Percentiles rank a stretch among this genome's conserved stretches.
phyloP scores from a whole-genome alignment of 176 grass and related monocot species.

The Saccharum spontaneum region DNA sequence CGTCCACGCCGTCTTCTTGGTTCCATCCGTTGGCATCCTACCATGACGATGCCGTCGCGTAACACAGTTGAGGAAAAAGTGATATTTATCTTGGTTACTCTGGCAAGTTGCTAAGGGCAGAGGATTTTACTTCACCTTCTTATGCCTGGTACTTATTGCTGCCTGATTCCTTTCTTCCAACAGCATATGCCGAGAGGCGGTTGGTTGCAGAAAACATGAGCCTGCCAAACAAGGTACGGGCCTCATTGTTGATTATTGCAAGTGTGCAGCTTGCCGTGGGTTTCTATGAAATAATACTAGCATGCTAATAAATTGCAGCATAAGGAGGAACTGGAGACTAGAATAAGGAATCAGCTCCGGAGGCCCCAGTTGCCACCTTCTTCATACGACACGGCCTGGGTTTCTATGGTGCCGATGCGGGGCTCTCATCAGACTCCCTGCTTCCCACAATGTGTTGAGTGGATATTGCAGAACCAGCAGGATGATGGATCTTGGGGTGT shows the following conservation, averaged over 20 bases:
- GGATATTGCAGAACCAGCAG: conserved; percentile 72
- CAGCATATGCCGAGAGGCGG: conserved; percentile 6
- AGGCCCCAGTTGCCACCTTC: conserved; percentile 34
- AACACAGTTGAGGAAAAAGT: background rate
- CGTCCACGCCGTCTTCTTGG: background rate
- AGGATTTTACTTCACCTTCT: background rate
- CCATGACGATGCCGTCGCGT: background rate
- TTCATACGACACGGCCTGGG: conserved; percentile 80
- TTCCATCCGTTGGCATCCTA: background rate
- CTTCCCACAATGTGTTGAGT: conserved; percentile 68
- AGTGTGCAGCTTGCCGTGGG: background rate
- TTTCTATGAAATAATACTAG: background rate
- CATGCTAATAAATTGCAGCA: conserved; percentile 24
- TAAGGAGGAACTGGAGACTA: conserved; percentile 34
- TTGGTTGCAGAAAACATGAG: background rate
- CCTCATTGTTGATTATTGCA: background rate
- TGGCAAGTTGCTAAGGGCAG: background rate
- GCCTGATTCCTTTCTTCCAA: background rate
- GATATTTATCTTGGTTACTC: background rate
- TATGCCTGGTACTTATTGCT: background rate
- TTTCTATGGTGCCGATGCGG: conserved; percentile 70
- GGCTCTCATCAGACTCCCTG: conserved; percentile 36
- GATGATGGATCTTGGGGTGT: conserved; percentile 66
- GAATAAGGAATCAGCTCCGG: conserved; percentile 60
- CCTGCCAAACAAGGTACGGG: background rate